phyloP scores from a whole-genome alignment of 306 rosid species.

The Adenanthera pavonina region DNA sequence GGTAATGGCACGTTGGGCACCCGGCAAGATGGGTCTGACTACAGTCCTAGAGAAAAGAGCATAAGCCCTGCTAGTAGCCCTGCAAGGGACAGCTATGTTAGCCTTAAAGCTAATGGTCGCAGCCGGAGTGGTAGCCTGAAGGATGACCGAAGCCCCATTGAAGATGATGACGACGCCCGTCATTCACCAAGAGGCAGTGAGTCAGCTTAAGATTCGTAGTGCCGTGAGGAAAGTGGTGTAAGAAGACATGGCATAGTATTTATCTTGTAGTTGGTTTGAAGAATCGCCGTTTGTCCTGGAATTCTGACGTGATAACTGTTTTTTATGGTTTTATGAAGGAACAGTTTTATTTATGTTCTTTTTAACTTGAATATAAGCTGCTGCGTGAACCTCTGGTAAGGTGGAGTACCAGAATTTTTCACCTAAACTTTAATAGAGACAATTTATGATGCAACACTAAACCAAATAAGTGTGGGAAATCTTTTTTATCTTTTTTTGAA shows the following conservation, averaged over 20 bases:
- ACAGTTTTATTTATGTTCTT: neutral
- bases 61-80: constrained; percentile 53
- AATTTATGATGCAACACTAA: neutral
- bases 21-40: constrained; percentile 50
- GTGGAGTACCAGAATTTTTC: neutral
- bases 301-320: neutral
- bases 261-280: neutral
- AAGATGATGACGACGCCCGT: constrained; percentile 54
- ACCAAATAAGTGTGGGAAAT: neutral
- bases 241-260: neutral
- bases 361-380: neutral
- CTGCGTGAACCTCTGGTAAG: too few relatives aligned
- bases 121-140: constrained; percentile 51
- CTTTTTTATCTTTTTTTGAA: too few relatives aligned
- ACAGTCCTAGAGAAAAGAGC: constrained; percentile 50
- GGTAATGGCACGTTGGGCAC: constrained; percentile 41
- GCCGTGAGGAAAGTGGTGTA: neutral
- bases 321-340: neutral
- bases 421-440: neutral
- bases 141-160: constrained; percentile 63
- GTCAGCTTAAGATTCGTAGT: constrained; percentile 41
- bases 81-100: constrained; percentile 40
- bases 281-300: neutral
- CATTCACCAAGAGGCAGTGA: constrained; percentile 55
- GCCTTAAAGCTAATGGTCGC: constrained; percentile 50